phyloP scores from a whole-genome alignment of 2,329 filamentous ascomycete genomes.

The Juglanconis juglandina region DNA sequence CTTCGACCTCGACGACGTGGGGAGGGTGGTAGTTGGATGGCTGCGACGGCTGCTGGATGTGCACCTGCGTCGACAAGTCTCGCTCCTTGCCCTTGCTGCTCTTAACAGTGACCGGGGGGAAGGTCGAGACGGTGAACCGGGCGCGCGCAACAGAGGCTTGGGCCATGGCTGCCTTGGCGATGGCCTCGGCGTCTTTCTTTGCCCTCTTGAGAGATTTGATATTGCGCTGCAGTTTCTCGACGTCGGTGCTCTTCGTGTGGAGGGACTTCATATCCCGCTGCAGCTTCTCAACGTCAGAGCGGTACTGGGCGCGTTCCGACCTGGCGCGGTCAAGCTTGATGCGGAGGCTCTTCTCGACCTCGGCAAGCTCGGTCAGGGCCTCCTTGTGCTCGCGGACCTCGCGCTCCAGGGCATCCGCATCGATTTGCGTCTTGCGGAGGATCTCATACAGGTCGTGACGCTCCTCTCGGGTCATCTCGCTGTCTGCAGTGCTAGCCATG shows the following conservation, averaged over 20 bases:
- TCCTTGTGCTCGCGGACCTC: constrained; percentile 68
- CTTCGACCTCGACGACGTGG: constrained; percentile 25
- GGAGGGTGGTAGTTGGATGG: constrained; percentile 19
- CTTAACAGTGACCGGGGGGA: neutral
- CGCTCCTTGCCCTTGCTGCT: constrained; percentile 13
- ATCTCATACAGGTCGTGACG: constrained; percentile 58
- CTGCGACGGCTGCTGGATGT: neutral
- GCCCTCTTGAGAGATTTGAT: constrained; percentile 43
- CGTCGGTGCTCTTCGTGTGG: constrained; percentile 36
- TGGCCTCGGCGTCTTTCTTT: constrained; percentile 34
- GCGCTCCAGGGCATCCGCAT: constrained; percentile 67
- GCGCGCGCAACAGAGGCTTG: constrained; percentile 18
- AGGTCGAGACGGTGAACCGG: constrained; percentile 13
- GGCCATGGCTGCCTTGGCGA: constrained; percentile 24
- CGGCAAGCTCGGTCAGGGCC: constrained; percentile 54
- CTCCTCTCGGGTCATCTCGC: constrained; percentile 48
- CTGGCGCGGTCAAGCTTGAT: constrained; percentile 68
- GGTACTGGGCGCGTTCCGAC: constrained; percentile 59
- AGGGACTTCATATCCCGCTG: constrained; percentile 48
- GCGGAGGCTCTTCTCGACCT: constrained; percentile 58
- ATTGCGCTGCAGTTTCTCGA: constrained; percentile 49
- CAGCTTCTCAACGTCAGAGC: constrained; percentile 52
- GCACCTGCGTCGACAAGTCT: neutral
- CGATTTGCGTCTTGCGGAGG: constrained; percentile 60
- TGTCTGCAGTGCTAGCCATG: constrained; percentile 26